Evolutionary conservation across 805 yeast species (phyloP).

Genomic region (Clavispora vitiphila): DNA sequence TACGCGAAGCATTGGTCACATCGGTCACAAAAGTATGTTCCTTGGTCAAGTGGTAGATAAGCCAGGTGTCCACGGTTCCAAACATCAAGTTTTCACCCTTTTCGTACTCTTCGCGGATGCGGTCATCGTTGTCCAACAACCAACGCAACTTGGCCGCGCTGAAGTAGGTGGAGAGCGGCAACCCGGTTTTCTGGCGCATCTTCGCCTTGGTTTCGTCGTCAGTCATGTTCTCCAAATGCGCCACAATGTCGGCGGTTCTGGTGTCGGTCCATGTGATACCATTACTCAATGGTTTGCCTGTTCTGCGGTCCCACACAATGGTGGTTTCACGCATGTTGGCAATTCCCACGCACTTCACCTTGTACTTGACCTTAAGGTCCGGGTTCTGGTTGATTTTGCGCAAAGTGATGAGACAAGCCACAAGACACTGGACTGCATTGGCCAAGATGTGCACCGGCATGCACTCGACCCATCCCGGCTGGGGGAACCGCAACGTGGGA

Average conservation of each 20-base stretch:
- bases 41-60: conserved; percentile 74
- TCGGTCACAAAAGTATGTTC: conserved; percentile 73
- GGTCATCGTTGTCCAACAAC: conserved; percentile 76
- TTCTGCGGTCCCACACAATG: conserved; percentile 75
- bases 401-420: conserved; percentile 55
- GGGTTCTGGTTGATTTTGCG: conserved; percentile 52
- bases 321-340: conserved; percentile 97
- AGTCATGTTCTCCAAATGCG: conserved; percentile 50
- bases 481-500: conserved; percentile 72
- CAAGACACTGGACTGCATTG: conserved; percentile 76
- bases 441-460: conserved; percentile 79
- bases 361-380: conserved; percentile 48
- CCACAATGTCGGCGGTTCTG: conserved; percentile 70
- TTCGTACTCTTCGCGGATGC: conserved; percentile 63
- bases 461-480: conserved; percentile 93
- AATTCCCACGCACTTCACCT: conserved; percentile 73
- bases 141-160: conserved; percentile 87
- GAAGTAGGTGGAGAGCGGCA: conserved; percentile 87
- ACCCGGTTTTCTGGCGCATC: conserved; percentile 66
- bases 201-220: conserved; percentile 52
- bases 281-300: conserved; percentile 77
- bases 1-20: conserved; percentile 87
- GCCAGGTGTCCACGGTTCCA: conserved; percentile 94
- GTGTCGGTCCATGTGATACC: conserved; percentile 98
- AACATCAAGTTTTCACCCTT: conserved; percentile 75